Percentiles rank a stretch among this genome's conserved stretches.
Evolutionary conservation across 2,329 filamentous ascomycete genomes (phyloP).

Genomic region (Kalaharituber pfeilii): DNA sequence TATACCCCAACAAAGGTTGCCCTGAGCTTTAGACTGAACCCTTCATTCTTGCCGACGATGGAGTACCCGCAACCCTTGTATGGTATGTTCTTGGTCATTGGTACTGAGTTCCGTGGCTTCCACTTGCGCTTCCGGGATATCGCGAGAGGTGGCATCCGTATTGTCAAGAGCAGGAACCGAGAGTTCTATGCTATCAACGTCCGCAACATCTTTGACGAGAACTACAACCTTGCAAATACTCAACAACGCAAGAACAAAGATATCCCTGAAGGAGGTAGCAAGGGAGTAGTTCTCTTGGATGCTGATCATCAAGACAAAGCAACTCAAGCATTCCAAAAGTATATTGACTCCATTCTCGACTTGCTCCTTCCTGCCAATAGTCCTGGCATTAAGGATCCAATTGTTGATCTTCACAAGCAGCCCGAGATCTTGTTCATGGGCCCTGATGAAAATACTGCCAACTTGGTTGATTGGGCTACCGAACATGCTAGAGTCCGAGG

Average conservation of each 20-base stretch:
- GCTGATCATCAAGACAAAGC: slow-evolving; percentile 87
- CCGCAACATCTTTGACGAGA: slow-evolving; percentile 91
- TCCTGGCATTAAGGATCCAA: slow-evolving; percentile 96
- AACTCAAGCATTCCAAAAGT: slow-evolving; percentile 91
- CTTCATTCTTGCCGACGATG: slow-evolving; percentile 68
- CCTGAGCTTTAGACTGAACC: slow-evolving; percentile 85
- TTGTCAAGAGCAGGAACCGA: slow-evolving; percentile 92
- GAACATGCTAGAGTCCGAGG: slow-evolving; percentile 74
- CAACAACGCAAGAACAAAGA: slow-evolving; percentile 99
- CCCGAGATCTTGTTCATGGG: slow-evolving; percentile 98
- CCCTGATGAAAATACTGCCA: slow-evolving; percentile 95
- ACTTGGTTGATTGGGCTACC: slow-evolving; percentile 96
- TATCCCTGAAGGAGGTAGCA: slow-evolving; percentile 93
- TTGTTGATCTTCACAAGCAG: slow-evolving; percentile 88
- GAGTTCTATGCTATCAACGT: slow-evolving; percentile 95
- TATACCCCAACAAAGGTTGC: slow-evolving; percentile 98
- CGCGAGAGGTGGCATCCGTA: slow-evolving; percentile 88
- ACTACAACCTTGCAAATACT: slow-evolving; percentile 94
- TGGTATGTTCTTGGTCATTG: slow-evolving; percentile 97
- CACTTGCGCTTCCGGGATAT: slow-evolving; percentile 93
- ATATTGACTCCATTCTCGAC: slow-evolving; percentile 96
- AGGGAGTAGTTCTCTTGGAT: slow-evolving; percentile 91
- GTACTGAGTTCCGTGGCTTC: slow-evolving; percentile 90
- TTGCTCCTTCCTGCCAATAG: slow-evolving; percentile 75
- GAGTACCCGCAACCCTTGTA: slow-evolving; percentile 91